A percentile compares a stretch with the other conserved stretches of the same genome.
These are phyloP conservation scores for Fusarium phyllophilum DNA, from an alignment of 2,329 filamentous ascomycete genomes.

Conservation along the genomic window DNA sequence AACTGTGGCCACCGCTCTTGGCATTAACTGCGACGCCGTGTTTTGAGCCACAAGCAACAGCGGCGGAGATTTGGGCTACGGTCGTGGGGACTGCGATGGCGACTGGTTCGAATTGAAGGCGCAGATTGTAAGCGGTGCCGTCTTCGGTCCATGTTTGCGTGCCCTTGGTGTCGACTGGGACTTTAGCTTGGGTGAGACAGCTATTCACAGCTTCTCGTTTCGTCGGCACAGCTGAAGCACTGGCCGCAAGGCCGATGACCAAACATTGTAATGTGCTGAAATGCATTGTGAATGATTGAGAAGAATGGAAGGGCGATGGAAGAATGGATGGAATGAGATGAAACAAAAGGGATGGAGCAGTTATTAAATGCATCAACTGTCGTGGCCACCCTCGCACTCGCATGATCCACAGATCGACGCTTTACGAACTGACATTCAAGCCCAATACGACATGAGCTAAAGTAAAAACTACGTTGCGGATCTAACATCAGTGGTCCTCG, in stretches of 20 bases:
- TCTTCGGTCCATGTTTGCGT: constrained; percentile 48
- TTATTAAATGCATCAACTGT: background rate
- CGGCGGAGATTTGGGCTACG: constrained; percentile 54
- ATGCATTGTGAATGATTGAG: background rate
- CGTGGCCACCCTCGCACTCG: background rate
- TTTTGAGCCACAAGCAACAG: constrained; percentile 58
- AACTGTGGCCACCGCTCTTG: constrained; percentile 64
- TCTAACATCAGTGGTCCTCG: background rate
- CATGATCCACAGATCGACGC: constrained; percentile 19
- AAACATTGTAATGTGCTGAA: constrained; percentile 1
- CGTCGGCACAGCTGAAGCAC: constrained; percentile 19
- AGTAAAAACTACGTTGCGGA: background rate
- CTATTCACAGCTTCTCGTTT: constrained; percentile 41
- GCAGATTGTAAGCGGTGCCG: constrained; percentile 48
- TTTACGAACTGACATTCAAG: constrained; percentile 1
- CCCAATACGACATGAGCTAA: constrained; percentile 16
- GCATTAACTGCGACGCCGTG: constrained; percentile 59
- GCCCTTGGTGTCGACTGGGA: constrained; percentile 37
- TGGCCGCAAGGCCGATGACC: background rate
- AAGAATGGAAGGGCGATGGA: background rate
- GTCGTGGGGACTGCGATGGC: constrained; percentile 49
- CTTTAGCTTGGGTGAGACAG: constrained; percentile 44
- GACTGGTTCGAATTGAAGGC: constrained; percentile 46
- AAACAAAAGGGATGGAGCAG: background rate
- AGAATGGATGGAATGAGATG: background rate